Conservation (phyloP, 805 yeast genomes). For the Ogataea salicorniae region DNA sequence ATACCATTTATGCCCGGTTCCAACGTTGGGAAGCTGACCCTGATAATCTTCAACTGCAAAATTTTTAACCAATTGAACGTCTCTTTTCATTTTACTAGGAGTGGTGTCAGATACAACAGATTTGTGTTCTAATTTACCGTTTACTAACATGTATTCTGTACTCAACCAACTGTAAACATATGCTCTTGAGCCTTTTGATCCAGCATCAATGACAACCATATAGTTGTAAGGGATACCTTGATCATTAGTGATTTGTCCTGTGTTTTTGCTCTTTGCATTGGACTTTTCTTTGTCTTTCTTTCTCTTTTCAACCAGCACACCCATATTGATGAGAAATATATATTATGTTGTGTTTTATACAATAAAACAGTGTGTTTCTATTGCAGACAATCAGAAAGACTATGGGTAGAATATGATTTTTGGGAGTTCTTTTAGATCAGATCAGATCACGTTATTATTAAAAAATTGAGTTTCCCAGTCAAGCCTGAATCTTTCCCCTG, state of each 20-base stretch:
- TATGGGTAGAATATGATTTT: too few species aligned
- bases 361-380: background rate
- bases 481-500: too few species aligned
- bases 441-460: too few species aligned
- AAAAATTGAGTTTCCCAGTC: too few species aligned
- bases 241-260: slow-evolving; percentile 28
- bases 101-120: background rate
- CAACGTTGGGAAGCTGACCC: slow-evolving; percentile 16
- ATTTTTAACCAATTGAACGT: background rate
- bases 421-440: too few species aligned
- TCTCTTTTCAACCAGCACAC: background rate
- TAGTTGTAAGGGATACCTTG: slow-evolving; percentile 53
- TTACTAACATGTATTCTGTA: slow-evolving; percentile 25
- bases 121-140: slow-evolving; percentile 9
- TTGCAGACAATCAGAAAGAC: background rate
- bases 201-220: slow-evolving; percentile 58
- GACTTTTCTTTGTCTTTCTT: slow-evolving; percentile 4
- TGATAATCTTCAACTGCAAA: background rate
- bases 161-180: slow-evolving; percentile 54
- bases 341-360: background rate
- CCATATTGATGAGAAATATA: background rate
- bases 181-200: slow-evolving; percentile 61
- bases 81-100: background rate
- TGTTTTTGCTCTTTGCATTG: background rate
- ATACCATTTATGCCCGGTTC: slow-evolving; percentile 40